Percentiles rank a stretch among this genome's conserved stretches.
phyloP scores from a whole-genome alignment of 257 asterid genomes.

The Nicotiana benthamiana region DNA sequence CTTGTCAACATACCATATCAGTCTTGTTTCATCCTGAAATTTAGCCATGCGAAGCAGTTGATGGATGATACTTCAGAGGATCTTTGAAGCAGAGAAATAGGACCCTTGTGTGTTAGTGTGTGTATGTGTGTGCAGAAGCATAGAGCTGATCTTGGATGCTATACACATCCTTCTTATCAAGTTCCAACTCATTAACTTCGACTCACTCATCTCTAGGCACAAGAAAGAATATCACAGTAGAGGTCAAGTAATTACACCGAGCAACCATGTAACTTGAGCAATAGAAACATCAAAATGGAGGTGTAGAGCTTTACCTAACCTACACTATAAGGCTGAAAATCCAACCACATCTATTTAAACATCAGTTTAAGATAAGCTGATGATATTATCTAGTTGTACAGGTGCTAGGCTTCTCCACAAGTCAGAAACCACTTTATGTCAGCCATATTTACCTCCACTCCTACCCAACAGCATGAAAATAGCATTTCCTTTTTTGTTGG shows the following conservation, averaged over 20 bases:
- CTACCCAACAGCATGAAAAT: not conserved
- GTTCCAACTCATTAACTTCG: not conserved
- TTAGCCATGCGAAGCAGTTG: not conserved
- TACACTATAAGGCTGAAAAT: not conserved
- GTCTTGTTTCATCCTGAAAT: slow-evolving; percentile 57
- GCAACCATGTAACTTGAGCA: slow-evolving; percentile 1
- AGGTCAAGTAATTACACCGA: not conserved
- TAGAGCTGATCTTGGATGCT: not conserved
- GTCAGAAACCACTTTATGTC: not conserved
- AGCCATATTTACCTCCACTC: not conserved
- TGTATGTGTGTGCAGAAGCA: not conserved
- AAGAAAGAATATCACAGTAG: not conserved
- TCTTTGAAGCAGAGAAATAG: not conserved
- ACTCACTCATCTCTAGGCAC: not conserved
- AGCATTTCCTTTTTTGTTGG: not conserved
- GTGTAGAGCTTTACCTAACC: not conserved
- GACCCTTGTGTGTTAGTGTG: not conserved
- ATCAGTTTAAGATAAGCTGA: not conserved
- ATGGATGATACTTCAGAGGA: not conserved
- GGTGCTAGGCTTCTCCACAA: not conserved
- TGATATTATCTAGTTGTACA: not conserved
- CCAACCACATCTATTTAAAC: not conserved
- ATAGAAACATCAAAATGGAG: not conserved
- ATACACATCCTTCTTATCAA: not conserved
- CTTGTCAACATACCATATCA: slow-evolving; percentile 56